Conservation (phyloP, 257 asterid genomes). For the Solanum ahanhuiri region DNA sequence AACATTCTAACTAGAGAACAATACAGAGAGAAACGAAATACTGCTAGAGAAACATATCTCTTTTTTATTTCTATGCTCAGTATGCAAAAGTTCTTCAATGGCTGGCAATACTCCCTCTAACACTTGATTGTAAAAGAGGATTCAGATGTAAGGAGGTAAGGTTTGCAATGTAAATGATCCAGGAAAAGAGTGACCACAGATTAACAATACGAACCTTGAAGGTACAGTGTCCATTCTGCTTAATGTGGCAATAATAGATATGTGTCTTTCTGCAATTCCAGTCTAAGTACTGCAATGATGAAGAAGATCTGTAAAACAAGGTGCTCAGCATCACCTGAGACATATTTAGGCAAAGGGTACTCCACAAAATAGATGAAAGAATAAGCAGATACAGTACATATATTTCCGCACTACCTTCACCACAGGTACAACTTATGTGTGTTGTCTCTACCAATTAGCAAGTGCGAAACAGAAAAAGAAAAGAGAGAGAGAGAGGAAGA, state of each 20-base stretch:
- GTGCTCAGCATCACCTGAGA: background rate
- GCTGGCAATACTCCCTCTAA: background rate
- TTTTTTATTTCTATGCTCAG: background rate
- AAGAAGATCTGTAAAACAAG: background rate
- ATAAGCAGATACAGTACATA: background rate
- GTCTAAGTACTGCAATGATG: constrained; percentile 35
- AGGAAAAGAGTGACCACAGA: background rate
- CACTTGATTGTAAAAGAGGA: background rate
- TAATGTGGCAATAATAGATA: constrained; percentile 40
- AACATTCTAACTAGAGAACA: background rate
- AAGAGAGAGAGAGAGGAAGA: background rate
- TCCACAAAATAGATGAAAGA: background rate
- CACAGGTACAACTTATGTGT: background rate
- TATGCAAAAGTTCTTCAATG: constrained; percentile 1
- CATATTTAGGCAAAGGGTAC: background rate
- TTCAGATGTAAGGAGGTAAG: background rate
- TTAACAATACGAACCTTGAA: constrained; percentile 44
- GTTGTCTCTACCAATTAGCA: background rate
- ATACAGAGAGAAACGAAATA: background rate
- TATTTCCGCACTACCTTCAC: background rate
- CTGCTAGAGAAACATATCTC: background rate
- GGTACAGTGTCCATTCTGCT: constrained; percentile 32
- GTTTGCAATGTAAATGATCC: background rate
- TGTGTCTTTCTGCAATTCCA: constrained; percentile 62
- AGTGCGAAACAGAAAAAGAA: background rate